Evolutionary conservation across 1,284 basidiomycete species (phyloP), one percentile per base, ranked within the genome.

Genomic region (Marasmius oreades): DNA sequence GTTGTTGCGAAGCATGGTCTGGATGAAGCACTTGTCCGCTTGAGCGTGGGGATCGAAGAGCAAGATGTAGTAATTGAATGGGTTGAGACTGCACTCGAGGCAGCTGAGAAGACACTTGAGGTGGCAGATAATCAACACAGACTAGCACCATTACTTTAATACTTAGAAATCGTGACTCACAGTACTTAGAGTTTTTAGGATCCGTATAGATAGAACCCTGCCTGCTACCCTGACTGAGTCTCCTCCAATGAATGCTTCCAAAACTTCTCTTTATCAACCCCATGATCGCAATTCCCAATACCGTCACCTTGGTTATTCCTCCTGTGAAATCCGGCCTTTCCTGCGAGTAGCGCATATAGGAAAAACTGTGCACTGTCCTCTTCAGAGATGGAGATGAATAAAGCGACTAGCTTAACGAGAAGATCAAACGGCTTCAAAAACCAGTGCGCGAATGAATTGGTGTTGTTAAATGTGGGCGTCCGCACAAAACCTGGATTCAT

Each of bases 1-100:
- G 99, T 97, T 97, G 96, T 95, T 5, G 86, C 82, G 28, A 71
- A 77, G 59, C 95, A 85, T 70, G 96, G 93, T 16, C 93, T 99
- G 4, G 93, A 96, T 68, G 73, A 77, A 51, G 86, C 86, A 3
- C 73, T 99, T 44, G 91, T 99, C 5, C 80, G 97, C 57, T 82
- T 98, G 39, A 94, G 90, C 62, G 86, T 98, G 14, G 97, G 97
- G 1, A 78, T 95, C 76, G 97, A 99, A 73, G 86, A 92, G 18
- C 73, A 70, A 18, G 77, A 77, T 31, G 71, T 67, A 43, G 72
- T 99, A 46, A 66, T 89, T 52, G 67, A 67, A 1, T 82, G 79
- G 64, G 93, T 98, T 64, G 73, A 74, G 54, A 67, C 62, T 5
- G 93, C 94, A 18, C 64, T 98, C 55, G 74, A 74, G 44, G 88